Evolutionary conservation across 2,329 filamentous ascomycete species (phyloP).

Genomic region (Rhinocladiella similis): DNA sequence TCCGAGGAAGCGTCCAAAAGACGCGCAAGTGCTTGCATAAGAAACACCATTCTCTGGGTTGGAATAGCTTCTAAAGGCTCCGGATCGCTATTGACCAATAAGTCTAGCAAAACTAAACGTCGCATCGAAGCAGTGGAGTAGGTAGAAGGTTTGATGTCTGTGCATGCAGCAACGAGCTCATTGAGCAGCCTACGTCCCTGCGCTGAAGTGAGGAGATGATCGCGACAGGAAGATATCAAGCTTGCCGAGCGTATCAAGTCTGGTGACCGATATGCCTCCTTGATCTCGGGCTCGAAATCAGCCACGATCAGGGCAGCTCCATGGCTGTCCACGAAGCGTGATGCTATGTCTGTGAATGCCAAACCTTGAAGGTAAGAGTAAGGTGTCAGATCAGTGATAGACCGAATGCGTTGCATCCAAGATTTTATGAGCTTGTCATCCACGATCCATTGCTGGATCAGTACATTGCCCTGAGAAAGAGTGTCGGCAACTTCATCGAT

Average conservation of each 20-base stretch:
- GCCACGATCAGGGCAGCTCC: conserved; percentile 35
- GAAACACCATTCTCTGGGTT: conserved; percentile 72
- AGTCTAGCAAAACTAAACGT: conserved; percentile 55
- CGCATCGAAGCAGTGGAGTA: conserved; percentile 2
- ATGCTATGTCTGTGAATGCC: conserved; percentile 42
- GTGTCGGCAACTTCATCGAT: conserved; percentile 56
- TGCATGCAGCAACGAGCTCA: conserved; percentile 61
- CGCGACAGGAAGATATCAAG: conserved; percentile 50
- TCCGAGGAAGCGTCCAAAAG: conserved; percentile 60
- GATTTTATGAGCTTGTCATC: conserved; percentile 26
- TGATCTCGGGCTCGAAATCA: conserved; percentile 33
- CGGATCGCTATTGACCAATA: conserved; percentile 51
- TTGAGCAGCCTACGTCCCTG: conserved; percentile 57
- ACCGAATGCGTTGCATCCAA: conserved; percentile 26
- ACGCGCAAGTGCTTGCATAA: conserved; percentile 73
- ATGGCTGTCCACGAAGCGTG: conserved; percentile 30
- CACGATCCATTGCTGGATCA: conserved; percentile 47
- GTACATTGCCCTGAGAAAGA: conserved; percentile 50
- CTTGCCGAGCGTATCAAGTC: conserved; percentile 50
- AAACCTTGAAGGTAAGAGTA: conserved; percentile 41
- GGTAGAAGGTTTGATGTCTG: conserved; percentile 37
- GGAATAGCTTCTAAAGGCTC: conserved; percentile 50
- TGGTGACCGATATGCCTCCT: conserved; percentile 36
- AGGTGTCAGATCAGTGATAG: conserved; percentile 10
- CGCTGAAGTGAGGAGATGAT: conserved; percentile 49